These are phyloP conservation scores for Danielia reshetovae DNA, from an alignment of 805 yeast species.

Conservation along the genomic window DNA sequence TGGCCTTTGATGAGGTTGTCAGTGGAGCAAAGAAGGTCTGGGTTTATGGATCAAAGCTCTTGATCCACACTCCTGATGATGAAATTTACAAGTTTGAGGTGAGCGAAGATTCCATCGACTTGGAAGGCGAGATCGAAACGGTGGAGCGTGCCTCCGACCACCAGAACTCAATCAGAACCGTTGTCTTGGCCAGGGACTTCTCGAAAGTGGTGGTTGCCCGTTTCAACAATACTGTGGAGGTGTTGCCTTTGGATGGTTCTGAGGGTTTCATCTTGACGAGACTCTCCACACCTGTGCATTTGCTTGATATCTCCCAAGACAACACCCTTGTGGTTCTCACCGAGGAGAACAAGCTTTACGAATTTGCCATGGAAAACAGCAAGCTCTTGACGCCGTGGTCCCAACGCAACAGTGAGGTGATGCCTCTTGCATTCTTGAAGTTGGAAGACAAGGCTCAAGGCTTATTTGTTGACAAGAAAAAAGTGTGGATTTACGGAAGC, in stretches of 20 bases:
- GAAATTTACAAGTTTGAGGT: conserved; percentile 46
- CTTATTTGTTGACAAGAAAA: conserved; percentile 48
- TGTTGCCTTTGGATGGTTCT: conserved; percentile 28
- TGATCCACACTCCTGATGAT: conserved; percentile 58
- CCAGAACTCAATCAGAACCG: conserved; percentile 47
- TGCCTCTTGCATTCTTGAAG: conserved; percentile 60
- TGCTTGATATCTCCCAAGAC: conserved; percentile 50
- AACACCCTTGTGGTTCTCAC: conserved; percentile 61
- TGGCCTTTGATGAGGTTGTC: conserved; percentile 33
- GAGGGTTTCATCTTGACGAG: conserved; percentile 48
- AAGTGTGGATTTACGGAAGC: conserved; percentile 85
- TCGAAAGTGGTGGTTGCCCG: conserved; percentile 54
- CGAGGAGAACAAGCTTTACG: conserved; percentile 71
- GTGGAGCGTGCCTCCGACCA: conserved; percentile 29
- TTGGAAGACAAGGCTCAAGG: conserved; percentile 72
- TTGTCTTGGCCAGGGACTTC: conserved; percentile 46
- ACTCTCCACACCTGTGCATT: conserved; percentile 56
- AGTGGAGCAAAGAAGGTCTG: conserved; percentile 55
- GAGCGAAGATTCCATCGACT: conserved; percentile 20
- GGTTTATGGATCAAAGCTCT: conserved; percentile 45
- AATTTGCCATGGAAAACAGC: conserved; percentile 38
- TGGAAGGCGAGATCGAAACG: conserved; percentile 43
- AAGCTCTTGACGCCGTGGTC: conserved; percentile 71
- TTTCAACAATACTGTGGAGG: conserved; percentile 63
- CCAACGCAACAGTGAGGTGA: conserved; percentile 62